Evolutionary conservation across 805 yeast species (phyloP), one percentile per base, ranked within the genome.

Genomic region (Starmerella riodocensis): DNA sequence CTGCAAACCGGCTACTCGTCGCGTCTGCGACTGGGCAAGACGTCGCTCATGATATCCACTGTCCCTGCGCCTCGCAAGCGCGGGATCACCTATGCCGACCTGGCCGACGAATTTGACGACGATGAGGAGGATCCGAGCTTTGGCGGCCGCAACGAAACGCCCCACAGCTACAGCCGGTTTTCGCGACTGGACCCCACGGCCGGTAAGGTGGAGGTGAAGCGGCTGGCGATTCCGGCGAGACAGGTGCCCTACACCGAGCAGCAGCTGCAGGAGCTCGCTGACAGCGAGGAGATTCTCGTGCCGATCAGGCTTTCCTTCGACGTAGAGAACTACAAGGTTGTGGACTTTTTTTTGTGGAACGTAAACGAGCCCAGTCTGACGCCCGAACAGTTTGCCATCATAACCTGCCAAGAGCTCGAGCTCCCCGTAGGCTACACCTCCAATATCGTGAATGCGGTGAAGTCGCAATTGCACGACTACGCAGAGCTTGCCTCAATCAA

Each of bases 331-430:
- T 59, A 50, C 43, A 53, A 65, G 53, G 64, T 81, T 18, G 71
- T 70, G 14, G 93, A 80, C 53, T 70, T 73, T 42, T 72, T 80
- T 50, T 62, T 80, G 69, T 80, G 91, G 91, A 79, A 80, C 52
- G 47, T 74, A 24, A 68, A 73, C 51, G 86, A 79, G 49, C 57
- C 68, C 4, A 63, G 76, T 19, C 60, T 79, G 19, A 73, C 83
- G 2, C 93, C 93, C 1, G 81, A 75, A 43, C 72, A 75, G 41
- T 70, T 75, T 61, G 88, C 95, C 0, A 64, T 71, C 12, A 71
- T 83, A 21, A 71, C 86, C 52, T 77, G 93, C 52, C 71, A 73
- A 40, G 98, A 91, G 50, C 65, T 91, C 47, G 95, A 85, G 43
- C 69, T 91, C 28, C 82, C 93, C 4, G 69, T 63, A 21, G 64